Conservation (phyloP, 1,139 yeast genomes). For the Diutina neorugosa region DNA sequence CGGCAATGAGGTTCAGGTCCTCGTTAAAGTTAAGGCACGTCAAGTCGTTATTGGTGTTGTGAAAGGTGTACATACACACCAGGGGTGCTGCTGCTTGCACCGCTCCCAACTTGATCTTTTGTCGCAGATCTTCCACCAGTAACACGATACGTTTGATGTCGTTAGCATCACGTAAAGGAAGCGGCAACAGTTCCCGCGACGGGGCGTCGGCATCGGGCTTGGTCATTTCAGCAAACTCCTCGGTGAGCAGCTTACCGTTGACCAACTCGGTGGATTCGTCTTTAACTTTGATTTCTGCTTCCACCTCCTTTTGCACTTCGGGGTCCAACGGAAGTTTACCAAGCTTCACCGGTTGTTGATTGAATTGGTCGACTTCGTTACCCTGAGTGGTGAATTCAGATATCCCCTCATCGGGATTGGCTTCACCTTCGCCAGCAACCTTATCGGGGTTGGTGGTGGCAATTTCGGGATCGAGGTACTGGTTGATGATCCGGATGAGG, state of each 20-base stretch:
- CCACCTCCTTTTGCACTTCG: constrained; percentile 74
- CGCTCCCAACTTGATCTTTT: constrained; percentile 47
- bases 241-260: constrained; percentile 27
- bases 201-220: constrained; percentile 55
- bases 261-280: constrained; percentile 42
- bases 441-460: constrained; percentile 33
- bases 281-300: constrained; percentile 66
- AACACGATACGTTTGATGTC: constrained; percentile 73
- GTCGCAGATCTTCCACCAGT: constrained; percentile 71
- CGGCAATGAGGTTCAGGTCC: constrained; percentile 80
- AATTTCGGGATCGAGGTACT: constrained; percentile 63
- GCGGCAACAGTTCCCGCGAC: constrained; percentile 58
- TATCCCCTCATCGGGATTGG: constrained; percentile 53
- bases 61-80: constrained; percentile 97
- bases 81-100: constrained; percentile 81
- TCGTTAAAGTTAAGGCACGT: constrained; percentile 78
- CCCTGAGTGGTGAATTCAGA: constrained; percentile 35
- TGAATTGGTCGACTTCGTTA: constrained; percentile 44
- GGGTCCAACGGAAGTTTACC: constrained; percentile 82
- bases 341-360: constrained; percentile 62
- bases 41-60: constrained; percentile 82
- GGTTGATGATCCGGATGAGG: constrained; percentile 74
- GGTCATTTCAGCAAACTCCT: constrained; percentile 38
- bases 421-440: constrained; percentile 33
- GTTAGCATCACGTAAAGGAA: constrained; percentile 70